A percentile compares a stretch with the other conserved stretches of the same genome.
phyloP scores from a whole-genome alignment of 768 basidiomycete species.

The Sarcomyxa edulis region DNA sequence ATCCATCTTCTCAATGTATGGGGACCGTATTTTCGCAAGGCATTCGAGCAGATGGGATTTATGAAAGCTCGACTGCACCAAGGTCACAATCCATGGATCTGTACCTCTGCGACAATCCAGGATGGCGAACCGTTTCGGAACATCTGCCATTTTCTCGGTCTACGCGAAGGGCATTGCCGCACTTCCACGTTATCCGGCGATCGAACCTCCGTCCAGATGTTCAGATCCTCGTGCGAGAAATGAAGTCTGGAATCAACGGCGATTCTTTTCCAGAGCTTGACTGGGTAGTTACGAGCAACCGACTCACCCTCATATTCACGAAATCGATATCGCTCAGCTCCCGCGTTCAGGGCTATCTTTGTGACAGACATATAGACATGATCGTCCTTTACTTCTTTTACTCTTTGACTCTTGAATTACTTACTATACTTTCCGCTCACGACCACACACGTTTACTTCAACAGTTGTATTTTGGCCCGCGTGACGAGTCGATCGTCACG shows the following conservation, averaged over 20 bases:
- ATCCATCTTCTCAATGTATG: constrained; percentile 18
- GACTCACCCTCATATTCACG: constrained; percentile 21
- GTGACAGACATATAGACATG: too few species aligned
- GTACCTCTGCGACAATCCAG: constrained; percentile 15
- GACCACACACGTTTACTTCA: too few species aligned
- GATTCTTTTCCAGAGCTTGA: constrained; percentile 17
- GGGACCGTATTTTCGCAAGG: constrained; percentile 17
- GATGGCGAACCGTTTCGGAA: constrained; percentile 11
- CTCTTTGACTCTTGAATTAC: too few species aligned
- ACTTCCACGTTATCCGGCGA: constrained; percentile 14
- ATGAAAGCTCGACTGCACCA: constrained; percentile 13
- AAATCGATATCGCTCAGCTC: constrained; percentile 18
- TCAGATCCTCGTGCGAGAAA: constrained; percentile 15
- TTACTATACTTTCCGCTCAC: too few species aligned
- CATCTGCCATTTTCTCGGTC: constrained; percentile 16
- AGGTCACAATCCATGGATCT: constrained; percentile 11
- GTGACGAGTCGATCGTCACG: too few species aligned
- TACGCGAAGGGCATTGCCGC: constrained; percentile 12
- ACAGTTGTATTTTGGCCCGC: too few species aligned
- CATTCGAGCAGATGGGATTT: constrained; percentile 20
- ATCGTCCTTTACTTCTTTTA: too few species aligned
- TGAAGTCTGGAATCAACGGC: constrained; percentile 12
- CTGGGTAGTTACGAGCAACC: constrained; percentile 16
- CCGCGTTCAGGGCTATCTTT: constrained; percentile 16
- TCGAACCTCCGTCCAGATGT: constrained; percentile 20